Percentiles rank a stretch among this genome's conserved stretches.
Conservation (phyloP, 2,329 filamentous ascomycete species). For the Beauveria rudraprayagi region DNA sequence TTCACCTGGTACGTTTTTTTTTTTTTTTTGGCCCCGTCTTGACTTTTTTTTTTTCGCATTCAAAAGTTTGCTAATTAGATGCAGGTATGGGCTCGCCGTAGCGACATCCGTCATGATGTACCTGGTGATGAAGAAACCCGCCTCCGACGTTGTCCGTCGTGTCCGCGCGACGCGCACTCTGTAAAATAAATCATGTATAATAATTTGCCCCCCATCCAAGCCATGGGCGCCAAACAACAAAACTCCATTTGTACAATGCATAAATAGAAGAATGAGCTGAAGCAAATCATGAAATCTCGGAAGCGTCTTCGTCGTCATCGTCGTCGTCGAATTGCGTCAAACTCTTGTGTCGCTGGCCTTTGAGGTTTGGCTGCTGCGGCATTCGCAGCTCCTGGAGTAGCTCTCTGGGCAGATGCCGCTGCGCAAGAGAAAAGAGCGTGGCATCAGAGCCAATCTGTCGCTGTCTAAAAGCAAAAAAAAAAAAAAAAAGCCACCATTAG, state of each 20-base stretch:
- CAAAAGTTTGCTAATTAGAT: neutral
- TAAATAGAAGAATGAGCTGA: neutral
- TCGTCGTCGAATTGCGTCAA: slow-evolving; percentile 16
- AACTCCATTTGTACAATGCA: slow-evolving; percentile 18
- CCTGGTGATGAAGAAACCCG: slow-evolving; percentile 86
- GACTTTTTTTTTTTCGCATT: too few relatives aligned
- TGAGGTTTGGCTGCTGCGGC: slow-evolving; percentile 46
- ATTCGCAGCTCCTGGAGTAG: slow-evolving; percentile 75
- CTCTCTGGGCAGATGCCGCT: slow-evolving; percentile 73
- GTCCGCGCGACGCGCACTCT: slow-evolving; percentile 48
- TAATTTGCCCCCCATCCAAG: slow-evolving; percentile 17
- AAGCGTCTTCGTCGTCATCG: slow-evolving; percentile 22
- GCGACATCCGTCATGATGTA: slow-evolving; percentile 94
- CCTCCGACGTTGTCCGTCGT: slow-evolving; percentile 62
- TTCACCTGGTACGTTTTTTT: slow-evolving; percentile 78
- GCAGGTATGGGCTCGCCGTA: slow-evolving; percentile 74
- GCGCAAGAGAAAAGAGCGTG: slow-evolving; percentile 80
- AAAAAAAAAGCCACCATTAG: slow-evolving; percentile 12
- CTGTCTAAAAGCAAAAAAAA: slow-evolving; percentile 47
- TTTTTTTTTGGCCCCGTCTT: slow-evolving; percentile 7
- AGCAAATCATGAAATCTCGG: slow-evolving; percentile 25
- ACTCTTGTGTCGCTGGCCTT: slow-evolving; percentile 32
- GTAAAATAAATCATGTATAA: slow-evolving; percentile 17
- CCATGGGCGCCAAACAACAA: neutral
- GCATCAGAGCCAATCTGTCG: slow-evolving; percentile 62